Evolutionary conservation across 805 yeast species (phyloP).

Genomic region (Candida takata): DNA sequence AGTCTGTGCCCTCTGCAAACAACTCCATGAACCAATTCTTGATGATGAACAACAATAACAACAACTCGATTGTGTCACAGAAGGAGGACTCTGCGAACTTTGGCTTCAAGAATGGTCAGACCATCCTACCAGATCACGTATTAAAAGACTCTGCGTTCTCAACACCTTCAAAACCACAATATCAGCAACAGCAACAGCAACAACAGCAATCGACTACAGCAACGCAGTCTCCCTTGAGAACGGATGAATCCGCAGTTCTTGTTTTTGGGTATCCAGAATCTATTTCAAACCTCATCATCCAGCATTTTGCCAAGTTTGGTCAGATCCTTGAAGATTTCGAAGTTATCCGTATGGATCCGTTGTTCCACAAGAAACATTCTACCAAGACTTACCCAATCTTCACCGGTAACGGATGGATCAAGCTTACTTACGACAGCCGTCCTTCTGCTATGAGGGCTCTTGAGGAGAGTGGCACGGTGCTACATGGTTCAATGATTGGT

Average conservation of each 20-base stretch:
- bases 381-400: constrained; percentile 53
- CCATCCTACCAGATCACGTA: not conserved
- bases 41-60: constrained; percentile 6
- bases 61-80: constrained; percentile 2
- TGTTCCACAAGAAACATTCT: constrained; percentile 12
- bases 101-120: constrained; percentile 3
- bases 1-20: constrained; percentile 16
- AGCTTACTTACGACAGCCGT: constrained; percentile 71
- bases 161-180: not conserved
- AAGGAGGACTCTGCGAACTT: constrained; percentile 2
- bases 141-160: constrained; percentile 1
- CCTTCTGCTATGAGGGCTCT: constrained; percentile 77
- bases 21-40: constrained; percentile 2
- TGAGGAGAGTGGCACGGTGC: constrained; percentile 70
- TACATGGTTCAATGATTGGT: constrained; percentile 60
- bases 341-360: constrained; percentile 25
- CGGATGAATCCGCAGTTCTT: constrained; percentile 56
- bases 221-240: not conserved
- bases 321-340: constrained; percentile 70
- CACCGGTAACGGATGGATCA: constrained; percentile 88
- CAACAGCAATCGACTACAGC: not conserved
- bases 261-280: constrained; percentile 88
- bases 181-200: not conserved
- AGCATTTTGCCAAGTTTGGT: constrained; percentile 76
- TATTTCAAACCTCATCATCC: constrained; percentile 56